Conservation (phyloP, 208 protist genomes). For the Leishmania turanica region DNA sequence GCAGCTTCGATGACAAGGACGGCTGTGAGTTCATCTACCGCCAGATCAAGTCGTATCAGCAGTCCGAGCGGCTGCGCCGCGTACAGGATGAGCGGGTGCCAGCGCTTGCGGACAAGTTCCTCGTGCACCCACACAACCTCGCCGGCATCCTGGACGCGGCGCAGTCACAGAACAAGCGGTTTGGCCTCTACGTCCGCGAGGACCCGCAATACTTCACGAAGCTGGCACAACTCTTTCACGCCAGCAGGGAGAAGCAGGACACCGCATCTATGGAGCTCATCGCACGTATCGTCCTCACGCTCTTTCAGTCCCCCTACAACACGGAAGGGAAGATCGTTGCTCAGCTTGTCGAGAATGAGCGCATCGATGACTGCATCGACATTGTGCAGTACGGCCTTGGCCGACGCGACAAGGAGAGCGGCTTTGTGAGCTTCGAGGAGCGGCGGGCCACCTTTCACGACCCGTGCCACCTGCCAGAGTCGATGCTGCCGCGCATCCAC, state of each 20-base stretch:
- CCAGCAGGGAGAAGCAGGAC: slow-evolving; percentile 35
- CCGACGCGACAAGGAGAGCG: slow-evolving; percentile 47
- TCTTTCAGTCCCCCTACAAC: slow-evolving; percentile 68
- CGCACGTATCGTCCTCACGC: slow-evolving; percentile 45
- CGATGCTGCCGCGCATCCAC: slow-evolving; percentile 59
- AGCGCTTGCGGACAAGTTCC: slow-evolving; percentile 43
- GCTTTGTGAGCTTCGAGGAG: slow-evolving; percentile 66
- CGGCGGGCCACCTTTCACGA: slow-evolving; percentile 76
- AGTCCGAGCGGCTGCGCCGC: slow-evolving; percentile 26
- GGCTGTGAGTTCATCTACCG: slow-evolving; percentile 57
- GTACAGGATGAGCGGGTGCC: slow-evolving; percentile 29
- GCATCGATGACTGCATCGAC: slow-evolving; percentile 72
- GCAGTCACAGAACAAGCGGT: slow-evolving; percentile 50
- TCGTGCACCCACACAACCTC: slow-evolving; percentile 60
- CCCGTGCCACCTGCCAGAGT: slow-evolving; percentile 57
- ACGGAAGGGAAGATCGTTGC: slow-evolving; percentile 73
- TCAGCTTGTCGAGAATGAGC: slow-evolving; percentile 68
- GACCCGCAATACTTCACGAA: slow-evolving; percentile 51
- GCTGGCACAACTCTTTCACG: slow-evolving; percentile 56
- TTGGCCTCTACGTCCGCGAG: slow-evolving; percentile 62
- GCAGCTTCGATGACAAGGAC: slow-evolving; percentile 69
- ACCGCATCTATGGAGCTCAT: slow-evolving; percentile 43
- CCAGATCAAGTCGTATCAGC: slow-evolving; percentile 57
- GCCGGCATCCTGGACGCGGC: slow-evolving; percentile 53
- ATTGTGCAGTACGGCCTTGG: slow-evolving; percentile 84